Conservation (phyloP, 1,284 basidiomycete genomes). For the Vanrija humicola region DNA sequence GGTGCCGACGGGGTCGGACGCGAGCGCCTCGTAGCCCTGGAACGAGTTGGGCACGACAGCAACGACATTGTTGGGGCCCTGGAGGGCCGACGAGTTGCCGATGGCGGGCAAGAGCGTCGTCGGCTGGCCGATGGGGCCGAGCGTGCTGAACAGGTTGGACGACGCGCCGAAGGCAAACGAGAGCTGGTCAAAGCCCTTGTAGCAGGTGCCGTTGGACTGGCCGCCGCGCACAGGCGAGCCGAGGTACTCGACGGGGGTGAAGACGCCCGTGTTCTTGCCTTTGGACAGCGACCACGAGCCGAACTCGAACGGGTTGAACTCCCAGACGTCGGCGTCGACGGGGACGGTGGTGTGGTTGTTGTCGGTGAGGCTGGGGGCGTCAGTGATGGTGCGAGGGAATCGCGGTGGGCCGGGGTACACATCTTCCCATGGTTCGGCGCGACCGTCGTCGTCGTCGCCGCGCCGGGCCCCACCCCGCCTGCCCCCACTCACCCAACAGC, state of each 20-base stretch:
- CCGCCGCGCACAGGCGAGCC: slow-evolving; percentile 42
- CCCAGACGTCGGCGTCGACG: slow-evolving; percentile 50
- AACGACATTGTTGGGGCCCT: slow-evolving; percentile 29
- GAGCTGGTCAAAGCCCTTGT: slow-evolving; percentile 46
- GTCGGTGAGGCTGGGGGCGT: slow-evolving; percentile 17
- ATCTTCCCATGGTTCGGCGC: too few relatives aligned
- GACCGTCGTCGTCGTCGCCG: too few relatives aligned
- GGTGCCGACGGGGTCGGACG: slow-evolving; percentile 35
- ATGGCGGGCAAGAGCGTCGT: slow-evolving; percentile 19
- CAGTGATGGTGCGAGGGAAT: too few relatives aligned
- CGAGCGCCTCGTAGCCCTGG: slow-evolving; percentile 16
- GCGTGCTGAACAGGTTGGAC: slow-evolving; percentile 42
- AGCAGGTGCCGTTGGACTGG: slow-evolving; percentile 40
- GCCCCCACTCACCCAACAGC: not conserved
- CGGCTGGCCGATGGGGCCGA: slow-evolving; percentile 27
- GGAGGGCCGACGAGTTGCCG: slow-evolving; percentile 33
- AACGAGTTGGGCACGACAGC: slow-evolving; percentile 51
- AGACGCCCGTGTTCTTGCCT: slow-evolving; percentile 35
- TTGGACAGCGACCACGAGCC: slow-evolving; percentile 46
- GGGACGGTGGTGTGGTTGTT: slow-evolving; percentile 46
- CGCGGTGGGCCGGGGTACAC: too few relatives aligned
- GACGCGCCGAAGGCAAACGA: slow-evolving; percentile 49
- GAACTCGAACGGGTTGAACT: slow-evolving; percentile 53
- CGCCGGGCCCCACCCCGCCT: not conserved
- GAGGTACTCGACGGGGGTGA: slow-evolving; percentile 44